These are phyloP conservation scores for Ogataea degrootiae DNA, from an alignment of 805 yeast genomes.

Conservation along the genomic window DNA sequence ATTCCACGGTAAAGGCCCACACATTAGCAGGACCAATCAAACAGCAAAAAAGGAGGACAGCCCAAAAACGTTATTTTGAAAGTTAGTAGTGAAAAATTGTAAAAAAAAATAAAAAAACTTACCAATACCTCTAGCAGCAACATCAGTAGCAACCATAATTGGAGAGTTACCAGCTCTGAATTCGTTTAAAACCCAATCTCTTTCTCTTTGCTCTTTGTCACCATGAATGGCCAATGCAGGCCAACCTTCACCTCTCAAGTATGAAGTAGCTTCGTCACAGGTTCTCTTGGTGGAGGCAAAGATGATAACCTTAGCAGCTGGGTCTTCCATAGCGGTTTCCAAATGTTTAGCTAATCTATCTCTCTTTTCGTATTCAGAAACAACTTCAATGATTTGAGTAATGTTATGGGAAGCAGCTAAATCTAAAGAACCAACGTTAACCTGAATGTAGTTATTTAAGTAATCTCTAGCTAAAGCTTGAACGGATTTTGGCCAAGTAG, in stretches of 20 bases:
- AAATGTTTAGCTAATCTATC: slow-evolving; percentile 82
- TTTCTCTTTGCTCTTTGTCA: slow-evolving; percentile 95
- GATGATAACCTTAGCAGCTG: slow-evolving; percentile 73
- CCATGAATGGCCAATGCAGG: slow-evolving; percentile 99
- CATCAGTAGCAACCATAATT: slow-evolving; percentile 98
- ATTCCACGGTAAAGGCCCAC: neutral
- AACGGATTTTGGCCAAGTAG: slow-evolving; percentile 99
- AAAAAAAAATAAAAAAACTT: slow-evolving; percentile 42
- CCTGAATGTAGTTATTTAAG: slow-evolving; percentile 90
- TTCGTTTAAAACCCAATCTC: slow-evolving; percentile 97
- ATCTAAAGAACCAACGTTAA: slow-evolving; percentile 92
- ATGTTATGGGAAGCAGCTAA: slow-evolving; percentile 95
- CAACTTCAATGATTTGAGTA: slow-evolving; percentile 88
- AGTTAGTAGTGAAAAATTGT: slow-evolving; percentile 9
- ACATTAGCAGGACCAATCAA: neutral
- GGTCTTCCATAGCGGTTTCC: slow-evolving; percentile 69
- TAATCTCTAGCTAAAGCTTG: slow-evolving; percentile 90
- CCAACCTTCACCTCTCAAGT: slow-evolving; percentile 95
- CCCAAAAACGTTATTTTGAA: slow-evolving; percentile 2
- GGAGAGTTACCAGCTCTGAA: slow-evolving; percentile 91
- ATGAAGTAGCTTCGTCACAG: slow-evolving; percentile 91
- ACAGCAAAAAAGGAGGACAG: neutral
- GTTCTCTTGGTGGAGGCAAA: slow-evolving; percentile 97
- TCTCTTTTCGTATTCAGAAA: slow-evolving; percentile 89
- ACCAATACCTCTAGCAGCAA: slow-evolving; percentile 94